These are phyloP conservation scores for Aaosphaeria arxii DNA, from an alignment of 2,329 filamentous ascomycete species.

Conservation along the genomic window DNA sequence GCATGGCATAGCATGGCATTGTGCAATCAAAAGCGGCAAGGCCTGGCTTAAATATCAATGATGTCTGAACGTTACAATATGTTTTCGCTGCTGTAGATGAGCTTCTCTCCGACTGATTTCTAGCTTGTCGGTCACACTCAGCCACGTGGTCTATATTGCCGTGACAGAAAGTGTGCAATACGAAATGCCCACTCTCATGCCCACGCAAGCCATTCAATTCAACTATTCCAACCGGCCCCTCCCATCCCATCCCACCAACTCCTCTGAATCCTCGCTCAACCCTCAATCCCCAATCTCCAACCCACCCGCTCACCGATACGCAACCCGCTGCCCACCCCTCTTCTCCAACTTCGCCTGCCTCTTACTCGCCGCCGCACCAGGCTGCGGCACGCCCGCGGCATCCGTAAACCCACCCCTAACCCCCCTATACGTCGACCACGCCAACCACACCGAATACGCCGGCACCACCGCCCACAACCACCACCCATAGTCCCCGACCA, in stretches of 20 bases:
- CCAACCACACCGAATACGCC: conserved; percentile 44
- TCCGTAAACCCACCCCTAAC: conserved; percentile 41
- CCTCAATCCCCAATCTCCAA: background rate
- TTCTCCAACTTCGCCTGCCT: conserved; percentile 52
- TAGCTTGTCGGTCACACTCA: too few species aligned
- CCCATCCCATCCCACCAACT: background rate
- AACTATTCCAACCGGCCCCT: background rate
- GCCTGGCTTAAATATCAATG: too few species aligned
- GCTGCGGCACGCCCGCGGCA: conserved; percentile 38
- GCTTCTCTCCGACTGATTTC: too few species aligned
- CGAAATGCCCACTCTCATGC: too few species aligned
- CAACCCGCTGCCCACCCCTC: conserved; percentile 48
- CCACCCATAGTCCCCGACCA: conserved; percentile 81
- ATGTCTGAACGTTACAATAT: too few species aligned
- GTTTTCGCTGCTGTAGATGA: too few species aligned
- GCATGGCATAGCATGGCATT: too few species aligned
- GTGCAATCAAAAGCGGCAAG: too few species aligned
- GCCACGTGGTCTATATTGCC: too few species aligned
- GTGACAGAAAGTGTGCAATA: too few species aligned
- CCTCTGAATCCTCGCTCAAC: background rate
- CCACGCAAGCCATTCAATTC: background rate
- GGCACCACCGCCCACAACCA: conserved; percentile 51
- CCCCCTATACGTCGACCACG: conserved; percentile 46
- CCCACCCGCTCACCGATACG: conserved; percentile 42
- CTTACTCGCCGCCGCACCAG: conserved; percentile 39